Evolutionary conservation across 1,284 basidiomycete genomes (phyloP), one percentile per base, ranked within the genome.

Genomic region (Fistulina hepatica): DNA sequence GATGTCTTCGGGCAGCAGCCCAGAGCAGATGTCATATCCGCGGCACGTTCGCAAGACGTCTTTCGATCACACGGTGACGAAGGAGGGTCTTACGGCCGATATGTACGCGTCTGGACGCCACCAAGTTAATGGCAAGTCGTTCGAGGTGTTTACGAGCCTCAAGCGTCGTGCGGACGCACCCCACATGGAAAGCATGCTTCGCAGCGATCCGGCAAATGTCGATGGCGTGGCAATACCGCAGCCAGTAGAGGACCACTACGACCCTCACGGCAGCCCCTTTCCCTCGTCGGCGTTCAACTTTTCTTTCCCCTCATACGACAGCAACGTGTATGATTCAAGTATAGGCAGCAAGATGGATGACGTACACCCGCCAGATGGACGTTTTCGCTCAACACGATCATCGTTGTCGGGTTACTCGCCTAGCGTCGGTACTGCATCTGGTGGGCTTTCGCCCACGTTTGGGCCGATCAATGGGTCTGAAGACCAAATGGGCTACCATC

Each of bases 21-120:
- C 43, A 39, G 56, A 60, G 44, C 59, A 71, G 49, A 66, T 61
- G 48, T 68, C 73, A 5, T 89, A 86, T 58, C 79, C 88, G 35
- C 73, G 79, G 43, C 79, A 83, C 52, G 83, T 91, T 41, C 75
- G 90, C 45, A 91, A 93, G 67, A 89, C 89, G 31, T 89, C 84
- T 57, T 92, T 91, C 54, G 89, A 93, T 60, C 89, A 91, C 57
- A 90, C 88, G 1, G 76, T 91, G 21, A 67, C 71, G 25, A 72
- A 72, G 48, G 73, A 82, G 46, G 74, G 72, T 30, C 69, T 78
- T 39, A 61, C 77, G 44, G 54, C 64, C 23, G 70, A 67, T 35
- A 56, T 74, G 39, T 67, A 65, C 49, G n/a, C n/a, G n/a, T 7
- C n/a, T 16, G 79, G 78, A 44, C 65, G 82, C 37, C 82, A 85